Evolutionary conservation across 2,329 filamentous ascomycete species (phyloP), one percentile per base, ranked within the genome.

Genomic region (Neobulgaria alba): DNA sequence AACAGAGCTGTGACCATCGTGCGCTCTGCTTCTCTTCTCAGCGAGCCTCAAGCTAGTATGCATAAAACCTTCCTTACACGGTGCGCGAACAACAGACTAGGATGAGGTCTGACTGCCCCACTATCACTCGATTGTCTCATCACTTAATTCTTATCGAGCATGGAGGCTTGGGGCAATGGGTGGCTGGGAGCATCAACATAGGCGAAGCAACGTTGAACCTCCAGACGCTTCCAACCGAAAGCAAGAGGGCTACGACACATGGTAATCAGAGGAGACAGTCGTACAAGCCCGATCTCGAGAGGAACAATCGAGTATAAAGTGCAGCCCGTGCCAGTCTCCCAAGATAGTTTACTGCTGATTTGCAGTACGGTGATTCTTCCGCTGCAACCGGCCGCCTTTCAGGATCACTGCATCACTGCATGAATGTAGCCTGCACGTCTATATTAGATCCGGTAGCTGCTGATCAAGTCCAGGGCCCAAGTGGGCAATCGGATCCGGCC

Each of bases 401-500:
- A 43, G 32, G 30, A 36, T 15, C 39, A 35, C 38, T 47, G 23
- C 23, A 26, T 26, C 23, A 12, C 12, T 12, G 53, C 53, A 55
- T 55, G 48, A 53, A 53, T 54, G 39, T 50, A 35, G 42, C 44
- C 44, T 53, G 49, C 51, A 50, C 42, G 41, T 40, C 36, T 40
- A 36, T 44, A 29, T 47, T 49, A 46, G 43, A 33, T 41, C 43
- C 39, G 40, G 31, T 36, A n/a, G 26, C 36, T 36, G 38, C 29
- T 26, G 33, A 34, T 35, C 18, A 45, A 43, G 38, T 47, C 44
- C 38, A 44, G 23, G 7, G 23, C 23, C 40, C 18, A 39, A 37
- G 18, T 39, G 29, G 32, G 38, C 20, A 43, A 41, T 19, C 33
- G 17, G 32, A 32, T 20, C 29, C 34, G 34, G 32, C 10, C 33